Conservation (phyloP, 2,329 filamentous ascomycete genomes). For the Neospermospora avenae region DNA sequence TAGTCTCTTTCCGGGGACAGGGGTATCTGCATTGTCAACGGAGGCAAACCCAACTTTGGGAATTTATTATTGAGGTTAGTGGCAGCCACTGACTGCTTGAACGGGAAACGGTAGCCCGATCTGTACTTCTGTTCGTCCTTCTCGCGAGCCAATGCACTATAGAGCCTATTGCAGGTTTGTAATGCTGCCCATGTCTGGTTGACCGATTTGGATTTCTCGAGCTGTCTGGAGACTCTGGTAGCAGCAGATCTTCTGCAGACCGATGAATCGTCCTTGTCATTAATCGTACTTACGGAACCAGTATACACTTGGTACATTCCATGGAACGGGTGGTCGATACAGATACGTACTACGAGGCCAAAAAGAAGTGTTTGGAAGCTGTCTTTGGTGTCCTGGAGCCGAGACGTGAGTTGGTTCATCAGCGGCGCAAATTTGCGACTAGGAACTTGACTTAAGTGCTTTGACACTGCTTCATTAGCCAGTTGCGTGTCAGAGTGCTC, state of each 20-base stretch:
- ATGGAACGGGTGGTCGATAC: conserved; percentile 90
- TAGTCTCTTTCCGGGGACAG: conserved; percentile 74
- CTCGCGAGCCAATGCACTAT: conserved; percentile 62
- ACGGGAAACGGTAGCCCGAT: conserved; percentile 57
- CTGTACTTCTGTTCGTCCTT: conserved; percentile 64
- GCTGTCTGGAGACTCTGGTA: conserved; percentile 59
- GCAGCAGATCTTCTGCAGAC: conserved; percentile 73
- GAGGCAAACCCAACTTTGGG: conserved; percentile 68
- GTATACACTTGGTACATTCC: conserved; percentile 97
- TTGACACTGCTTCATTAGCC: conserved; percentile 74
- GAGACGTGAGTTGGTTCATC: conserved; percentile 96
- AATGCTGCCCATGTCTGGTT: conserved; percentile 65
- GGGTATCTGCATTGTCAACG: conserved; percentile 83
- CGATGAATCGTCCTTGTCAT: conserved; percentile 70
- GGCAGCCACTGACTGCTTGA: conserved; percentile 63
- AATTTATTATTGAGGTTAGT: conserved; percentile 61
- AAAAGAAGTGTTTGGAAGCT: conserved; percentile 75
- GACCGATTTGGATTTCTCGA: conserved; percentile 47
- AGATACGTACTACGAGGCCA: conserved; percentile 76
- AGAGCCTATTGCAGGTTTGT: conserved; percentile 67
- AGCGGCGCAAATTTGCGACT: conserved; percentile 88
- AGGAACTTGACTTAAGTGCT: conserved; percentile 69
- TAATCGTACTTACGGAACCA: conserved; percentile 65
- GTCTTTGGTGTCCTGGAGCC: conserved; percentile 67
- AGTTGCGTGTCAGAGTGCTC: conserved; percentile 74